Percentiles rank a stretch among this genome's conserved stretches.
Conservation (phyloP, 2,329 filamentous ascomycete species). For the Penicillium sp. region DNA sequence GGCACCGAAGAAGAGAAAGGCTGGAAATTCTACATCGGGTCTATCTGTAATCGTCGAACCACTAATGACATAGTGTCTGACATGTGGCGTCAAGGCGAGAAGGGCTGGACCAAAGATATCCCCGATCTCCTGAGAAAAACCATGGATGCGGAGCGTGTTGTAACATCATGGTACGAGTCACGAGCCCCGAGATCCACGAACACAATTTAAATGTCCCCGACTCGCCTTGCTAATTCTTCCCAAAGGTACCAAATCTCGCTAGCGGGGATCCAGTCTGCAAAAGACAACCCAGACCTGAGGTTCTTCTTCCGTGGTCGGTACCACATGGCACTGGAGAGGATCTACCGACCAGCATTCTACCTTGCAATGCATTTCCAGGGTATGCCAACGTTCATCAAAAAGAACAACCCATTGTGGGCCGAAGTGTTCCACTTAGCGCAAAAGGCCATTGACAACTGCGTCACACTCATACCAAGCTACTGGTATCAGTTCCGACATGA, state of each 20-base stretch:
- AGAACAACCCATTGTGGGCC: slow-evolving; percentile 4
- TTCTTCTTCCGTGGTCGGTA: slow-evolving; percentile 20
- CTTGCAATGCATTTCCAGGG: slow-evolving; percentile 23
- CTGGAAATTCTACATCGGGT: slow-evolving; percentile 26
- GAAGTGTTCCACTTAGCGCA: slow-evolving; percentile 19
- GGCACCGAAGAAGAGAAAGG: slow-evolving; percentile 24
- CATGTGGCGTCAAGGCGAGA: slow-evolving; percentile 24
- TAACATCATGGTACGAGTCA: slow-evolving; percentile 21
- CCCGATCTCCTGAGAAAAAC: slow-evolving; percentile 15
- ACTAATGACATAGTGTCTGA: slow-evolving; percentile 26
- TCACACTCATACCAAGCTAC: slow-evolving; percentile 18
- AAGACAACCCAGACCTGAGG: slow-evolving; percentile 19
- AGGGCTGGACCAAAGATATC: slow-evolving; percentile 22
- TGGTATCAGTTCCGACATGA: slow-evolving; percentile 26
- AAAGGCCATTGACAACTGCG: slow-evolving; percentile 22
- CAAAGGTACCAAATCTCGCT: slow-evolving; percentile 22
- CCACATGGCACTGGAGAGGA: slow-evolving; percentile 18
- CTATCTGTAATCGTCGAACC: slow-evolving; percentile 26
- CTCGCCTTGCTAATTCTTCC: neutral
- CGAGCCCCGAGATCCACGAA: neutral
- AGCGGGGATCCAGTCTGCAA: slow-evolving; percentile 4
- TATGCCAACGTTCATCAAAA: slow-evolving; percentile 16
- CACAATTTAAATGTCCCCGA: no score
- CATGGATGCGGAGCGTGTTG: slow-evolving; percentile 17
- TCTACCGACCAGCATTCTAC: slow-evolving; percentile 25